Conservation (phyloP, 257 asterid genomes). For the Phtheirospermum japonicum region DNA sequence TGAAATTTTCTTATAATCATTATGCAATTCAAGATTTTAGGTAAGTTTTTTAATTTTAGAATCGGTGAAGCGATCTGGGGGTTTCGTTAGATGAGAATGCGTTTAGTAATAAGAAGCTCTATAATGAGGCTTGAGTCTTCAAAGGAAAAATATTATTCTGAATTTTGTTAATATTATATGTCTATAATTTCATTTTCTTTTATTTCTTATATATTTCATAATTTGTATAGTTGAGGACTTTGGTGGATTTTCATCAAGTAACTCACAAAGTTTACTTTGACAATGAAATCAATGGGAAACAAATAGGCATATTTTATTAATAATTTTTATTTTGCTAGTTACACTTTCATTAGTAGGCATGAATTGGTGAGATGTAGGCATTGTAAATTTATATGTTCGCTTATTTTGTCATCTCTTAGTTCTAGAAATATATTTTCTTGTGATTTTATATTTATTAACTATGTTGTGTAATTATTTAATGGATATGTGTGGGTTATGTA, state of each 20-base stretch:
- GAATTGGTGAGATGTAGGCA: too few relatives aligned
- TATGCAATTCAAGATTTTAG: background rate
- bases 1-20: background rate
- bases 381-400: too few relatives aligned
- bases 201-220: background rate
- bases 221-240: conserved; percentile 41
- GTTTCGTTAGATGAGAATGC: conserved; percentile 34
- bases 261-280: conserved; percentile 88
- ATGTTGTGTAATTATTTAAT: background rate
- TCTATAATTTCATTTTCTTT: too few relatives aligned
- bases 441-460: too few relatives aligned
- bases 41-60: conserved; percentile 37
- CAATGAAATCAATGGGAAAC: conserved; percentile 63
- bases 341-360: too few relatives aligned
- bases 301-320: conserved; percentile 37
- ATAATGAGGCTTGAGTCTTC: conserved; percentile 37
- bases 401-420: too few relatives aligned
- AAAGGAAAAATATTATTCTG: background rate
- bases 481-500: background rate
- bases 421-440: too few relatives aligned
- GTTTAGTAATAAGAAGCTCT: conserved; percentile 30
- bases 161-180: conserved; percentile 7
- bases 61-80: conserved; percentile 55
- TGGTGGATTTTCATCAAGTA: conserved; percentile 38
- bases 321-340: too few relatives aligned